Base-by-base conservation (phyloP, 2,329 filamentous ascomycete species). In the Talaromyces sp. region DNA sequence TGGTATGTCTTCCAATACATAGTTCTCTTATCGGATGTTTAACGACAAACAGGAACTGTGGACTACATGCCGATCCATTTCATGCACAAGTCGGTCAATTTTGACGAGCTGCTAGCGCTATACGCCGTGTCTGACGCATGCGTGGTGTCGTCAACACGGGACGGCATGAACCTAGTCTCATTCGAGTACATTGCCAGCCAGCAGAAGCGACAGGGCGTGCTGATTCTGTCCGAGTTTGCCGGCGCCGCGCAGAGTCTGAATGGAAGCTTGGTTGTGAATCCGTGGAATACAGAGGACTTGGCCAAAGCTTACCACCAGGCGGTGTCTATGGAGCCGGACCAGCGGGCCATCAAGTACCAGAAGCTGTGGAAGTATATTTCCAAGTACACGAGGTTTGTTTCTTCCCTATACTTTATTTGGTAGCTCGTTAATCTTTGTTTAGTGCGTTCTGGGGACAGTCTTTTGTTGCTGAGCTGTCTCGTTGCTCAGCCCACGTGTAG, bases 61-160 rank as follows among this genome's bases (percentile, higher is more conserved):
- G 93, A 98, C 76, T 98, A 97, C 79, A 97, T 96, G 89, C 95
- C 95, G 0, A 98, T 99, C 68, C 95, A 98, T 77, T 98, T 97
- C 80, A 87, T 98, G 70, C 95, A 98, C 80, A 96, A 97, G 78
- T 96, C 91, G 4, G 92, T 98, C 71, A 87, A 87, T 55, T 97
- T 98, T 68, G 92, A 97, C 67, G 95, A 98, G 78, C 86, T 99
- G 38, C 93, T 96, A 55, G 93, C 93, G 0, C 84, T 98, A 9
- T 98, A 98, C 73, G 90, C 91, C 17, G 89, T 96, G 24, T 95
- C 91, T 3, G 95, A 97, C 72, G 90, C 91, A 51, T 96, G 93
- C 73, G 84, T 98, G 14, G 93, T 96, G 41, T 96, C 90, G 9
- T 97, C 90, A 2, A 98, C 91, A n/a, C 89, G 95, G 55, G 95